These are phyloP conservation scores for Ceratocystis albifundus DNA, from an alignment of 2,329 filamentous ascomycete genomes.

Conservation along the genomic window DNA sequence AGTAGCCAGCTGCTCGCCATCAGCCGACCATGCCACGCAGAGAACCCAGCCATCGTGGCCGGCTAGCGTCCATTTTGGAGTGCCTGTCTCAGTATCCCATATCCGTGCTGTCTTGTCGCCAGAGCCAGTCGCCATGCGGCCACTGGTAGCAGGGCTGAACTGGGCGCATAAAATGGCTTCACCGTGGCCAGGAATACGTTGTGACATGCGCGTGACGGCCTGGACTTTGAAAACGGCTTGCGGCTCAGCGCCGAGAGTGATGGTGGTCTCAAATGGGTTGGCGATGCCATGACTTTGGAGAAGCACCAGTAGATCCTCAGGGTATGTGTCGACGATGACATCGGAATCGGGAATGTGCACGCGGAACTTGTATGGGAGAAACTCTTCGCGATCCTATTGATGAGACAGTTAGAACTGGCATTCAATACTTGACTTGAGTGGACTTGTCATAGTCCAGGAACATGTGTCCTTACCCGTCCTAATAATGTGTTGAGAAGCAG, in stretches of 20 bases:
- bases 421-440: no score
- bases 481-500: constrained; percentile 75
- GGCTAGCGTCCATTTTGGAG: constrained; percentile 71
- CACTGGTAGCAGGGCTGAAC: constrained; percentile 70
- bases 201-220: constrained; percentile 78
- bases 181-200: constrained; percentile 80
- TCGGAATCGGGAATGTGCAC: constrained; percentile 46
- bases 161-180: constrained; percentile 78
- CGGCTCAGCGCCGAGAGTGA: constrained; percentile 53
- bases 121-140: constrained; percentile 71
- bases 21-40: constrained; percentile 75
- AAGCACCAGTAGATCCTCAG: constrained; percentile 43
- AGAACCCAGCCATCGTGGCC: constrained; percentile 87
- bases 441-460: background rate
- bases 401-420: background rate
- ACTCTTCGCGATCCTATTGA: constrained; percentile 44
- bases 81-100: constrained; percentile 92
- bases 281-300: constrained; percentile 46
- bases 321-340: constrained; percentile 45
- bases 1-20: constrained; percentile 69
- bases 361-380: constrained; percentile 50
- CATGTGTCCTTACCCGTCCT: constrained; percentile 46
- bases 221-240: constrained; percentile 92
- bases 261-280: constrained; percentile 46
- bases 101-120: constrained; percentile 85